Conservation (phyloP, 2,329 filamentous ascomycete genomes). For the Colletotrichum limetticola region DNA sequence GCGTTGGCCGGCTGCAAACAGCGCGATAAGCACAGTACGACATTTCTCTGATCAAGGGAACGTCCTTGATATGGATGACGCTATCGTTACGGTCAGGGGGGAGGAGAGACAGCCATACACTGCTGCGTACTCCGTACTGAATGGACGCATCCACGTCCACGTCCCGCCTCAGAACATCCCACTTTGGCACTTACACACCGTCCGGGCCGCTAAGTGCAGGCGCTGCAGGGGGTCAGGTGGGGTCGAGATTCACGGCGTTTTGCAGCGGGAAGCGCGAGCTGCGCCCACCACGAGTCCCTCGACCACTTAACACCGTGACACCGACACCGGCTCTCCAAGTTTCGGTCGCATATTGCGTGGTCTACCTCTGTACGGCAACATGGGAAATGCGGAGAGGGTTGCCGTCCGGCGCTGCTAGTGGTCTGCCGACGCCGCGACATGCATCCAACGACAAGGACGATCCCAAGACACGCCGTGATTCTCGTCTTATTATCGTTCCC, state of each 20-base stretch:
- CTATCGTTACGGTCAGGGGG: constrained; percentile 17
- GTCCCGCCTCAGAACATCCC: constrained; percentile 13
- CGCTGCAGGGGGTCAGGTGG: constrained; percentile 27
- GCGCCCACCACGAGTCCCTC: neutral
- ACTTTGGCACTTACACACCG: constrained; percentile 8
- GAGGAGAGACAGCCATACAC: too few species aligned
- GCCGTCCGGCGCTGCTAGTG: constrained; percentile 6
- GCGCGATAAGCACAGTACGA: constrained; percentile 28
- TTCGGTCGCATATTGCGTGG: constrained; percentile 1
- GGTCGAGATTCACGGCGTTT: neutral
- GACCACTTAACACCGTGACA: constrained; percentile 6
- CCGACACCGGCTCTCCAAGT: constrained; percentile 21
- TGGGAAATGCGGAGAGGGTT: neutral
- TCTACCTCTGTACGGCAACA: neutral
- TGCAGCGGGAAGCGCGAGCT: constrained; percentile 17
- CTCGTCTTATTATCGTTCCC: constrained; percentile 30
- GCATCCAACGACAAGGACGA: constrained; percentile 29
- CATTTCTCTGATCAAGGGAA: neutral
- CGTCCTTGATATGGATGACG: constrained; percentile 25
- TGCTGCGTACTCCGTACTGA: neutral
- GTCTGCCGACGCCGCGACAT: constrained; percentile 11
- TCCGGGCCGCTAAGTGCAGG: constrained; percentile 21
- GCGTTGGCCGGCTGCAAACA: constrained; percentile 4
- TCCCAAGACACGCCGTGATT: constrained; percentile 26
- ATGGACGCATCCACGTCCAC: neutral